Base-by-base conservation (phyloP, 192 early-diverging fungal genomes). In the Coemansia sp. region DNA sequence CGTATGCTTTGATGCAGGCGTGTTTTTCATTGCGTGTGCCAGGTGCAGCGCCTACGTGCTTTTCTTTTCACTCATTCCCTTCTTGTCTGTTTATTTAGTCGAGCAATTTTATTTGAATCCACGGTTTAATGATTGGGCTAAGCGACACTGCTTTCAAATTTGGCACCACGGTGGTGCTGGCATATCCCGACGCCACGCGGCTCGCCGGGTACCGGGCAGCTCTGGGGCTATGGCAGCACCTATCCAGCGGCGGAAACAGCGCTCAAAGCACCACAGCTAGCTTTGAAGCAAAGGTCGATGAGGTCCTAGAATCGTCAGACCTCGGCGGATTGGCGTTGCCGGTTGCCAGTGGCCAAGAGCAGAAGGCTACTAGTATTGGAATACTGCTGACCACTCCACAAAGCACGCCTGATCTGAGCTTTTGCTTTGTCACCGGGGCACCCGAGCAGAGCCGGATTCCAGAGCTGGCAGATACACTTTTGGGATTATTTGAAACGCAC, bases 171-270 rank as follows among this genome's bases (percentile, higher is more conserved):
- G 70, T 54, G 7, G 55, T 73, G 19, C 50, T 73, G 11, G 70
- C 70, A 23, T 73, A 65, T 33, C 63, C 70, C 2, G 70, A 73
- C 43, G 37, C 53, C 28, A 73, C 70, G 27, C 47, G 70, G 40
- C 40, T 66, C 18, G 70, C 53, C 26, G 70, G 70, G 22, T 73
- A 66, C 41, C 70, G 70, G 20, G 58, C 70, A 24, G 70, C 54
- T 14, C 54, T 73, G 15, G 54, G 34, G 18, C 63, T 73, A 5
- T 60, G 63, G 53, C 29, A 13, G 20, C 9, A 25, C 13, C 46
- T 73, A 14, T 40, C 4, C 42, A 13, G 18, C 19, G 3, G 3
- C 42, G 33, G 25, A 22, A 23, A 7, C 32, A 9, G 25, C 8
- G 30, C 26, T 22, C 3, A 9, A 40, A 53, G 17, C 8, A 41